Percentiles rank a stretch among this genome's conserved stretches.
These are phyloP conservation scores for Piper longum DNA, from an alignment of 164 flowering plant species.

Conservation along the genomic window DNA sequence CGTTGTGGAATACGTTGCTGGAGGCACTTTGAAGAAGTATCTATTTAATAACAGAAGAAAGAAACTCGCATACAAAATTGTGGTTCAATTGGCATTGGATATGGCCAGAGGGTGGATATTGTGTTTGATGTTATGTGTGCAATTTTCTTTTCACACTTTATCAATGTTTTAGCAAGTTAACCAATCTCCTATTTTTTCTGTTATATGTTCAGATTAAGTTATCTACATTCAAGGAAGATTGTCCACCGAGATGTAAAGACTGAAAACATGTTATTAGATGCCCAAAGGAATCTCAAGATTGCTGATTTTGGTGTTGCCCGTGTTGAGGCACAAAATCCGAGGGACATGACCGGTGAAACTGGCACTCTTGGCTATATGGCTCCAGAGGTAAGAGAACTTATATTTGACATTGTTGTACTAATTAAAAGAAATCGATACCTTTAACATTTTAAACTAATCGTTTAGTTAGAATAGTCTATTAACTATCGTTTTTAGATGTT, in stretches of 20 bases:
- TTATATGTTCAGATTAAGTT: slow-evolving; percentile 44
- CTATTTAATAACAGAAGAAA: slow-evolving; percentile 10
- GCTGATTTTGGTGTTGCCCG: slow-evolving; percentile 95
- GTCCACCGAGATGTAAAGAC: slow-evolving; percentile 86
- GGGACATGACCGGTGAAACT: slow-evolving; percentile 85
- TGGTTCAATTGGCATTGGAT: slow-evolving; percentile 18
- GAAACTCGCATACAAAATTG: slow-evolving; percentile 16
- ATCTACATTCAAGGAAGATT: slow-evolving; percentile 69
- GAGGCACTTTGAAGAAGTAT: slow-evolving; percentile 53
- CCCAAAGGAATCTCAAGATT: slow-evolving; percentile 42
- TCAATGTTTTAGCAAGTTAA: neutral
- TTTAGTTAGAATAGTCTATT: too few species aligned
- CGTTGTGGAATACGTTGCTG: slow-evolving; percentile 79
- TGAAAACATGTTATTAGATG: slow-evolving; percentile 64
- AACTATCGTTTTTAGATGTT: too few species aligned
- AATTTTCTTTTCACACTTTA: neutral
- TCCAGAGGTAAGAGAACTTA: slow-evolving; percentile 50
- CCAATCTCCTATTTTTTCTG: neutral
- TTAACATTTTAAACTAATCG: too few species aligned
- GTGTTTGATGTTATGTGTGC: neutral
- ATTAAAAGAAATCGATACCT: too few species aligned
- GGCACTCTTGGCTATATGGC: slow-evolving; percentile 97
- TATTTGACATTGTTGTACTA: neutral
- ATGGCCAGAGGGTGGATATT: slow-evolving; percentile 16
- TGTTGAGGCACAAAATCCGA: slow-evolving; percentile 80